phyloP scores from a whole-genome alignment of 257 asterid species.

The Leptodermis oblonga region DNA sequence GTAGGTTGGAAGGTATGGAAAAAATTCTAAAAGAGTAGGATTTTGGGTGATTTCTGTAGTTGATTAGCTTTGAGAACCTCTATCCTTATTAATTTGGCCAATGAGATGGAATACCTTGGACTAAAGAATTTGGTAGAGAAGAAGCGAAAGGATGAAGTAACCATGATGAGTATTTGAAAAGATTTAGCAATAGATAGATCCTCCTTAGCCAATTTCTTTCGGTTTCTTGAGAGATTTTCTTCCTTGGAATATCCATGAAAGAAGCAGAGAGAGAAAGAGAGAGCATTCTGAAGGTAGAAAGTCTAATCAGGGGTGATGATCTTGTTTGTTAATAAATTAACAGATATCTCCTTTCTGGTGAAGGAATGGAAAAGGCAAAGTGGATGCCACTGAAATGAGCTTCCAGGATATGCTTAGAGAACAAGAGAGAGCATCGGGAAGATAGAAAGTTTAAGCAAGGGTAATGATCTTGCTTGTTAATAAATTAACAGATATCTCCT shows the following conservation, averaged over 20 bases:
- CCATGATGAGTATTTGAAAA: not conserved
- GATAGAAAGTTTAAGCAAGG: not conserved
- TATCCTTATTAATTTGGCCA: not conserved
- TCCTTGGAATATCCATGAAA: slow-evolving; percentile 1
- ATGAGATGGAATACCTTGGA: not conserved
- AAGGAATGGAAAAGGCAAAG: not conserved
- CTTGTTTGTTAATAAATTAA: not conserved
- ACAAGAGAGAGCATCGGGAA: not conserved
- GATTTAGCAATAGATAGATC: not conserved
- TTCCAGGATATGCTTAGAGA: not conserved
- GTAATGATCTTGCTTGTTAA: not conserved
- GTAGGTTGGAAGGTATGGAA: not conserved
- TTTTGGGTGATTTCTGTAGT: not conserved
- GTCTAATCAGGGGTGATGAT: not conserved
- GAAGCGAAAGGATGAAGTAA: not conserved
- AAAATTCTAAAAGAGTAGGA: not conserved
- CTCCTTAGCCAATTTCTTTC: no score
- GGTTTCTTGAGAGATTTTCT: not conserved
- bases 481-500: not conserved
- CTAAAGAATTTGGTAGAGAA: not conserved
- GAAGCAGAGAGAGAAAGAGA: not conserved
- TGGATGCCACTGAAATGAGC: not conserved
- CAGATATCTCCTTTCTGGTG: not conserved
- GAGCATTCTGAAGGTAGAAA: not conserved
- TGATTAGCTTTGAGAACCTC: not conserved